Conservation (phyloP, 805 yeast genomes). For the Yarrowia sp. region DNA sequence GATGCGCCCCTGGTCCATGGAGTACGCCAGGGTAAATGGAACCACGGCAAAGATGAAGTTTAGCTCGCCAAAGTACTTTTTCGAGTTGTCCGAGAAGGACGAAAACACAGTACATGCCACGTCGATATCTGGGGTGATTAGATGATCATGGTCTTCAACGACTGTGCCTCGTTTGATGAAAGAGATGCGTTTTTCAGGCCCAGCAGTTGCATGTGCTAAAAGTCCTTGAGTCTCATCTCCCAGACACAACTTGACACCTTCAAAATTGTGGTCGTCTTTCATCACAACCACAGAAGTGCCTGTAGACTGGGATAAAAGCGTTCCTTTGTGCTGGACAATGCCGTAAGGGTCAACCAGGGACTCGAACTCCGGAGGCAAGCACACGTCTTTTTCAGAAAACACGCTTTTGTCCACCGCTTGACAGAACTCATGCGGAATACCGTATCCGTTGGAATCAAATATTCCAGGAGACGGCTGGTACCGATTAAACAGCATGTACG, state of each 20-base stretch:
- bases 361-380: neutral
- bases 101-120: constrained; percentile 21
- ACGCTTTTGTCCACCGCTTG: neutral
- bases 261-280: constrained; percentile 22
- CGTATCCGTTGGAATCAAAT: neutral
- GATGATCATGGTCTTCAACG: constrained; percentile 12
- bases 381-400: neutral
- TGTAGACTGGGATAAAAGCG: neutral
- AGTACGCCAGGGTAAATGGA: constrained; percentile 5
- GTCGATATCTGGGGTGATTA: neutral
- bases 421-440: constrained; percentile 17
- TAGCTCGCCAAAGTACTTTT: constrained; percentile 25
- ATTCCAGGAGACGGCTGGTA: neutral
- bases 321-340: neutral
- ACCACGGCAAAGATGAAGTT: neutral
- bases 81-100: constrained; percentile 7
- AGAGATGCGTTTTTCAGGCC: constrained; percentile 1
- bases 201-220: neutral
- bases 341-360: constrained; percentile 4
- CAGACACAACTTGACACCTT: constrained; percentile 11
- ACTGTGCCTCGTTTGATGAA: neutral
- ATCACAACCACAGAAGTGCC: constrained; percentile 14
- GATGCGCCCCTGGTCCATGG: constrained; percentile 26
- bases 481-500: neutral
- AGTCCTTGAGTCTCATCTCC: neutral